Evolutionary conservation across 345 rosid species (phyloP).

Genomic region (Raphanus sativus): DNA sequence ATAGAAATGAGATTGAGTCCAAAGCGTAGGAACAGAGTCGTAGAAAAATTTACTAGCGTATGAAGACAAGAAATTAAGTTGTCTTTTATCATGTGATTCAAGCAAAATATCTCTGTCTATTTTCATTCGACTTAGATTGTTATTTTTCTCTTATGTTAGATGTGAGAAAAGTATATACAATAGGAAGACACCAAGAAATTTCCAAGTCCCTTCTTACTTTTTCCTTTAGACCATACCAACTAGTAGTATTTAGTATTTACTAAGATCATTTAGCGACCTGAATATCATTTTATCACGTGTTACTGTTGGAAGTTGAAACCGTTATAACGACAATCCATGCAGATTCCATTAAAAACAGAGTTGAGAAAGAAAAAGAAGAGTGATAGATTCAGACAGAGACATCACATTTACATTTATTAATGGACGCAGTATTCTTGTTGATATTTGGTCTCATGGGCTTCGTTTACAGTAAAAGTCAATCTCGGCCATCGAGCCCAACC

Average conservation of each 20-base stretch:
- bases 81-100: not conserved
- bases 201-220: not conserved
- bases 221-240: not conserved
- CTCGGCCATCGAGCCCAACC: not conserved
- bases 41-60: not conserved
- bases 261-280: not conserved
- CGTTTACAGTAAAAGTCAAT: not conserved
- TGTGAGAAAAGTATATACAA: not conserved
- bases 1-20: conserved; percentile 26
- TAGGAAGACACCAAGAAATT: too few species aligned
- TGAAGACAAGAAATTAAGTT: not conserved
- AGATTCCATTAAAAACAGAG: too few species aligned
- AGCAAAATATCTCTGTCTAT: too few species aligned
- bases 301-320: not conserved
- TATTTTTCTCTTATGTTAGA: not conserved
- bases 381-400: too few species aligned
- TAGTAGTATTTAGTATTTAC: not conserved
- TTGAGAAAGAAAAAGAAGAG: too few species aligned
- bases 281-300: not conserved
- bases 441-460: conserved; percentile 2
- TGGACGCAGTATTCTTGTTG: not conserved
- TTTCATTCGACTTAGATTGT: not conserved
- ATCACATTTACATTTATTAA: too few species aligned
- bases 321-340: not conserved
- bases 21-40: not conserved